Percentiles rank a stretch among this genome's conserved stretches.
Conservation (phyloP, 2,329 filamentous ascomycete genomes). For the Aspergillus udagawae region DNA sequence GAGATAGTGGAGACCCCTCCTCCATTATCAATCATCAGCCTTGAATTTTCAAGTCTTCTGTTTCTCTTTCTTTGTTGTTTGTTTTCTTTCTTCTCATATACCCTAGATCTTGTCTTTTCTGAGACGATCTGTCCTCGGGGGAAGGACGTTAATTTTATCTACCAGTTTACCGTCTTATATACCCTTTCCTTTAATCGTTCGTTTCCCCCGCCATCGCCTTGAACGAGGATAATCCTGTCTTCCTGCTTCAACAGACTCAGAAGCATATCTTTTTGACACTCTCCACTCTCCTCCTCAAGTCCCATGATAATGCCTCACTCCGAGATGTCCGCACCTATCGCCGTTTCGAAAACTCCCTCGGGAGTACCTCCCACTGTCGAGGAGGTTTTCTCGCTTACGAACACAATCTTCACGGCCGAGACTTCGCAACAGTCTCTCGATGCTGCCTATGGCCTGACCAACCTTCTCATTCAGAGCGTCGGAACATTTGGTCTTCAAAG, state of each 20-base stretch:
- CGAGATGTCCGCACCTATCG: conserved; percentile 39
- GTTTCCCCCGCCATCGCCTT: background rate
- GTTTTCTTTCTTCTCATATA: conserved; percentile 4
- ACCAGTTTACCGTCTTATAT: background rate
- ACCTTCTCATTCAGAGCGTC: conserved; percentile 61
- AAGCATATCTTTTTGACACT: background rate
- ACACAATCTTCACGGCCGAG: conserved; percentile 65
- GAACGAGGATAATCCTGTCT: background rate
- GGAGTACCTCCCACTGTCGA: conserved; percentile 57
- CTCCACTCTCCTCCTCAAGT: background rate
- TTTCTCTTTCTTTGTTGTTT: conserved; percentile 7
- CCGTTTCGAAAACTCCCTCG: conserved; percentile 46
- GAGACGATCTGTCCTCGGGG: background rate
- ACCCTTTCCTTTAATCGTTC: background rate
- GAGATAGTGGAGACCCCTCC: background rate
- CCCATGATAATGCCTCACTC: conserved; percentile 46
- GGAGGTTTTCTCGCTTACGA: conserved; percentile 62
- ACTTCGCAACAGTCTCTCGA: conserved; percentile 67
- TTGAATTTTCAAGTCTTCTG: background rate
- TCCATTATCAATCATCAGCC: background rate
- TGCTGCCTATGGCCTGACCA: conserved; percentile 61
- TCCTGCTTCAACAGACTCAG: background rate
- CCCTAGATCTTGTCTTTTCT: background rate
- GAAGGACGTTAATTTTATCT: background rate
- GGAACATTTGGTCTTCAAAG: conserved; percentile 59